A percentile compares a stretch with the other conserved stretches of the same genome.
Conservation (phyloP, 2,329 filamentous ascomycete species). For the Botrytis medusae region DNA sequence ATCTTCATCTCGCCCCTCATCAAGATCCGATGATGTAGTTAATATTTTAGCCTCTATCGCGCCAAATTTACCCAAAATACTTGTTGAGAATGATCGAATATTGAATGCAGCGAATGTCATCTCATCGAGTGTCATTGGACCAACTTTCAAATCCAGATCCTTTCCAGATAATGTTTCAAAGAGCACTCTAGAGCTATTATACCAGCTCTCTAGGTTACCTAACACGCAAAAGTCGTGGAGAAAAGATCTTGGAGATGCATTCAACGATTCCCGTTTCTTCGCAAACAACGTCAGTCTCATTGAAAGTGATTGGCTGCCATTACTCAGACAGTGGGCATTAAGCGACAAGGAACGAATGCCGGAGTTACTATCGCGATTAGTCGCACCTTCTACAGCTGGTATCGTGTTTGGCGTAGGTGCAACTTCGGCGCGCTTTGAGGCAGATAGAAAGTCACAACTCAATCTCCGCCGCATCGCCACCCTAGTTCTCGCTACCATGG, state of each 20-base stretch:
- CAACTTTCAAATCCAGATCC: constrained; percentile 76
- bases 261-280: constrained; percentile 88
- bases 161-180: constrained; percentile 84
- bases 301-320: constrained; percentile 73
- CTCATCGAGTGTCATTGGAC: constrained; percentile 78
- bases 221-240: constrained; percentile 88
- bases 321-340: constrained; percentile 80
- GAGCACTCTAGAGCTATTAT: constrained; percentile 69
- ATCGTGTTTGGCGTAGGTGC: constrained; percentile 99
- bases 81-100: constrained; percentile 84
- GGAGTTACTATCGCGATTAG: constrained; percentile 76
- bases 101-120: constrained; percentile 75
- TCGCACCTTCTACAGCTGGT: constrained; percentile 84
- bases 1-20: constrained; percentile 30
- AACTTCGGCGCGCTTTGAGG: constrained; percentile 88
- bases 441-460: constrained; percentile 88
- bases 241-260: constrained; percentile 87
- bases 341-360: constrained; percentile 85
- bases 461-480: constrained; percentile 81
- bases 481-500: constrained; percentile 71
- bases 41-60: constrained; percentile 76
- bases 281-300: constrained; percentile 65
- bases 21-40: constrained; percentile 71
- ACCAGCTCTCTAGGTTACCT: constrained; percentile 73
- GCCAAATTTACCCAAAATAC: constrained; percentile 75